A percentile compares a stretch with the other conserved stretches of the same genome.
Evolutionary conservation across 2,329 filamentous ascomycete species (phyloP).

Genomic region (Aquanectria penicillioides): DNA sequence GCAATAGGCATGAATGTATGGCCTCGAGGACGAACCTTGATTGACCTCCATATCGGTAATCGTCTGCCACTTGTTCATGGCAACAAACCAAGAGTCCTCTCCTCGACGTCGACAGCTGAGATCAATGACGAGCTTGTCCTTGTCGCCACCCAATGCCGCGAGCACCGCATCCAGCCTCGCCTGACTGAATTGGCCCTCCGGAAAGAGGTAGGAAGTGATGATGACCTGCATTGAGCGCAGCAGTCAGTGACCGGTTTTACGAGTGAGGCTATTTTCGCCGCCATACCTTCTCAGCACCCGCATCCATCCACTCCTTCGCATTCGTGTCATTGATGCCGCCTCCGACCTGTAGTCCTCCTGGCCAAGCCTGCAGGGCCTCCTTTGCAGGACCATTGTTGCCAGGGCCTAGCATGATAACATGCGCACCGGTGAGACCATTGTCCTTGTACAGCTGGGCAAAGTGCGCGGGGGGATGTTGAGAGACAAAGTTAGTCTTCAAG

Average conservation of each 20-base stretch:
- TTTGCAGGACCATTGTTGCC: slow-evolving; percentile 84
- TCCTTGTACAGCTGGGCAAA: slow-evolving; percentile 86
- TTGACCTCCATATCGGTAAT: slow-evolving; percentile 96
- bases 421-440: slow-evolving; percentile 78
- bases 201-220: slow-evolving; percentile 95
- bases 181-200: slow-evolving; percentile 82
- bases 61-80: slow-evolving; percentile 99
- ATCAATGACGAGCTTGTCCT: slow-evolving; percentile 88
- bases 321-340: slow-evolving; percentile 93
- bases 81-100: slow-evolving; percentile 86
- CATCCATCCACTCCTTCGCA: slow-evolving; percentile 85
- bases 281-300: slow-evolving; percentile 88
- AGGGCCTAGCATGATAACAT: slow-evolving; percentile 96
- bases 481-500: slow-evolving; percentile 93
- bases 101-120: slow-evolving; percentile 86
- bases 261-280: slow-evolving; percentile 17
- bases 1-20: slow-evolving; percentile 9
- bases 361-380: slow-evolving; percentile 83
- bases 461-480: slow-evolving; percentile 80
- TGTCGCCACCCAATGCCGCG: slow-evolving; percentile 76
- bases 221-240: slow-evolving; percentile 75
- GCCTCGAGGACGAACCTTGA: slow-evolving; percentile 66
- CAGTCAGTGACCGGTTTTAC: neutral
- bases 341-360: slow-evolving; percentile 83
- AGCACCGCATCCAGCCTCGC: slow-evolving; percentile 80